Evolutionary conservation across 805 yeast genomes (phyloP).

Genomic region (Sugiyamaella smithiae): DNA sequence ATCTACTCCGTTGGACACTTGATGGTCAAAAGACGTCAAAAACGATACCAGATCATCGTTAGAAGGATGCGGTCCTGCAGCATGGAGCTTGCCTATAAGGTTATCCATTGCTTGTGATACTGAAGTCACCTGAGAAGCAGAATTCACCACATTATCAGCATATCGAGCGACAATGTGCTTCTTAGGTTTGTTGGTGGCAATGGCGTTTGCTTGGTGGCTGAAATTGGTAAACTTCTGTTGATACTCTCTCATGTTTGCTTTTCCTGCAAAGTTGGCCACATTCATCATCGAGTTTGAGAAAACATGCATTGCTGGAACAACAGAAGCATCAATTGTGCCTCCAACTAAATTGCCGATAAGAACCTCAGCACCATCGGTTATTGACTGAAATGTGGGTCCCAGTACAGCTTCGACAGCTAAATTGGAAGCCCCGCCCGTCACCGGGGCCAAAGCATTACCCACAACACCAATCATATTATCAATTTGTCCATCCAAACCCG

Average conservation of each 20-base stretch:
- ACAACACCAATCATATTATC: slow-evolving; percentile 23
- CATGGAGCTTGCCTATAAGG: slow-evolving; percentile 1
- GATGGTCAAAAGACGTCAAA: neutral
- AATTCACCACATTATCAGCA: neutral
- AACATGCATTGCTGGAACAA: slow-evolving; percentile 16
- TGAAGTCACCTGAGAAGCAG: slow-evolving; percentile 1
- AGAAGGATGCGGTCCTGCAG: slow-evolving; percentile 1
- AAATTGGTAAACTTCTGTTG: slow-evolving; percentile 7
- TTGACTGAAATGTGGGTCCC: slow-evolving; percentile 24
- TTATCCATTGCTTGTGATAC: slow-evolving; percentile 1
- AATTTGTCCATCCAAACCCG: slow-evolving; percentile 27
- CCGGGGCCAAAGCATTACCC: slow-evolving; percentile 13
- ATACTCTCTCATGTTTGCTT: slow-evolving; percentile 9
- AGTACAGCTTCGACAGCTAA: slow-evolving; percentile 15
- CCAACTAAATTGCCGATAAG: slow-evolving; percentile 23
- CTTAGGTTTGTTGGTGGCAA: slow-evolving; percentile 1
- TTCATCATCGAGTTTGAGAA: slow-evolving; percentile 12
- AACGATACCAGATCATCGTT: neutral
- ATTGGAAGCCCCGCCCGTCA: slow-evolving; percentile 20
- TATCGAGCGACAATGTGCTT: slow-evolving; percentile 1
- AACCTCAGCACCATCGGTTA: slow-evolving; percentile 27
- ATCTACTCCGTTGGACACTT: slow-evolving; percentile 3
- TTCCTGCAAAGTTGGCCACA: slow-evolving; percentile 13
- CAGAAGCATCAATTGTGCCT: slow-evolving; percentile 15
- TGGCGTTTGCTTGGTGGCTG: slow-evolving; percentile 8